Evolutionary conservation across 2,329 filamentous ascomycete genomes (phyloP), one percentile per base, ranked within the genome.

Genomic region (Xylaria sp.): DNA sequence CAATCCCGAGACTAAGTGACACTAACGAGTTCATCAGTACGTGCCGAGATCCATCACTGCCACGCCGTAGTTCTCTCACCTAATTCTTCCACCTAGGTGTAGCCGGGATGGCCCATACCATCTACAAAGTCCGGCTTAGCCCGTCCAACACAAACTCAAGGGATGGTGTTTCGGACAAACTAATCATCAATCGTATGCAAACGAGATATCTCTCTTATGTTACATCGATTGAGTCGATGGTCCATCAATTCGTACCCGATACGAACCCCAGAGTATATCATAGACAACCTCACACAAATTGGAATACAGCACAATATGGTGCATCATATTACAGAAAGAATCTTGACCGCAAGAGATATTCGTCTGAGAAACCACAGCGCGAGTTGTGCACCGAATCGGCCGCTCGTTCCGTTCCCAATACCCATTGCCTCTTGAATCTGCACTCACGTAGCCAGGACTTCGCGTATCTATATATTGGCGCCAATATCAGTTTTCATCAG

Each of bases 101-200:
- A n/a, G n/a, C 28, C 20, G 38, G 51, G 51, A n/a, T 36, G 6
- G 28, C 40, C 51, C 11, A 38, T 38, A 49, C 33, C 13, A 46
- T 60, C 9, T n/a, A 20, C 48, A 49, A 28, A 42, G 26, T 13
- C 17, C 26, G 36, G 48, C 15, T 6, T 40, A 36, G 49, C 49
- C 46, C 26, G 60, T 46, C 49, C 4, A n/a, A 63, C 60, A 48
- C 60, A 63, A 63, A 63, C 60, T 38, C 7, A 15, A 63, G 51
- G 56, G 38, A 48, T 57, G 28, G 17, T 26, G 28, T 26, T 36
- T 20, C 17, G 38, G 28, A 38, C 10, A 31, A 15, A 11, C 28
- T 38, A 63, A 40, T 13, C 26, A 10, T 49, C n/a, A 38, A 26
- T 48, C 17, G 38, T 38, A 3, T 13, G 28, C 26, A 31, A 63